Conservation (phyloP, 2,329 filamentous ascomycete species). For the Colletotrichum sp. region DNA sequence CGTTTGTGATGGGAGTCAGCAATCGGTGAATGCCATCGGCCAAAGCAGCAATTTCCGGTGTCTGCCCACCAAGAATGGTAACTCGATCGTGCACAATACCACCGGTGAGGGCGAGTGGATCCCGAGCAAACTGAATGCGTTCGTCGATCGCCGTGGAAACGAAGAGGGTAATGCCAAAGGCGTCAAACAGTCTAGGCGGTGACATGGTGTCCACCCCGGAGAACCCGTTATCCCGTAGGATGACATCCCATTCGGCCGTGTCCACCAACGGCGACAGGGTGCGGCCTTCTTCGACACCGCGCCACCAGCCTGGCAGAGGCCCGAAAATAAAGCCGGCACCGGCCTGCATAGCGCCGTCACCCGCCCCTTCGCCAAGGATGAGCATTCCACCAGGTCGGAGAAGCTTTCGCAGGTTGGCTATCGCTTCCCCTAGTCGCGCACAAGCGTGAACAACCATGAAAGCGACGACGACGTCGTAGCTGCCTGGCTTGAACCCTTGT, state of each 20-base stretch:
- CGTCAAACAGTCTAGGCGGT: background rate
- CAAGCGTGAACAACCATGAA: constrained; percentile 34
- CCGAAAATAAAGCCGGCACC: constrained; percentile 23
- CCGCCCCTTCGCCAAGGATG: background rate
- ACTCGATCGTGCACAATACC: background rate
- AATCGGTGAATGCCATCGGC: background rate
- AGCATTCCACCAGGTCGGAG: constrained; percentile 36
- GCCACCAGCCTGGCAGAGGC: constrained; percentile 37
- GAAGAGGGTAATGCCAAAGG: background rate
- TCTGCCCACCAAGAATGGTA: background rate
- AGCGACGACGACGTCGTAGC: constrained; percentile 33
- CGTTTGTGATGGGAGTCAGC: background rate
- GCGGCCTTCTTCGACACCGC: background rate
- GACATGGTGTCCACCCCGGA: constrained; percentile 14
- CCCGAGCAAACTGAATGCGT: background rate
- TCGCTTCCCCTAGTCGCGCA: constrained; percentile 20
- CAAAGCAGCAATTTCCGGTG: background rate
- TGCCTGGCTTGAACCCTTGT: constrained; percentile 29
- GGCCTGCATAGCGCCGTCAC: background rate
- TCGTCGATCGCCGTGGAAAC: background rate
- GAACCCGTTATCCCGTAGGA: constrained; percentile 7
- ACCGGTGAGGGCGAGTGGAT: background rate
- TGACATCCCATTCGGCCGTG: background rate
- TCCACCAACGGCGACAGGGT: background rate
- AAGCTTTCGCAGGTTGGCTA: constrained; percentile 27